A percentile compares a stretch with the other conserved stretches of the same genome.
Evolutionary conservation across 352 stramenopile genomes (phyloP).

Genomic region (Phytophthora cryptogea): DNA sequence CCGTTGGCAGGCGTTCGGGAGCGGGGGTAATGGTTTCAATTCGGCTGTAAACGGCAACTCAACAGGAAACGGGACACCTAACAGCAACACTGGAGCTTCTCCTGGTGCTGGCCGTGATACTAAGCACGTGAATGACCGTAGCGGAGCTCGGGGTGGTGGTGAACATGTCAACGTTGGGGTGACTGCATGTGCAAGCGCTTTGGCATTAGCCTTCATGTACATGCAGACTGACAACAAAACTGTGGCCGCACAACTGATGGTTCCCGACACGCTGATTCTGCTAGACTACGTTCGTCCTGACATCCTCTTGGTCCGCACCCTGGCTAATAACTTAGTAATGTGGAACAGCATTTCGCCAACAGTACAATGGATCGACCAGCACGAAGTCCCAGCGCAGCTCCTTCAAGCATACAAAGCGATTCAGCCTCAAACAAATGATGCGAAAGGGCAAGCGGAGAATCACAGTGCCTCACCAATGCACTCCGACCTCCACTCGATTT

Average conservation of each 20-base stretch:
- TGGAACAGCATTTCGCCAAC: constrained; percentile 94
- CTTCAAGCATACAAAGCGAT: constrained; percentile 50
- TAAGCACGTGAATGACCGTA: constrained; percentile 50
- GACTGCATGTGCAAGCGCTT: constrained; percentile 91
- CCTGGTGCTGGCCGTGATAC: constrained; percentile 58
- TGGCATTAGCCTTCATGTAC: constrained; percentile 97
- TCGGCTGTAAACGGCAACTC: constrained; percentile 21
- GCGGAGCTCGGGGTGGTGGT: constrained; percentile 32
- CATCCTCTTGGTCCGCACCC: constrained; percentile 93
- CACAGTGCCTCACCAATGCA: constrained; percentile 30
- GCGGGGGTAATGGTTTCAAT: constrained; percentile 23
- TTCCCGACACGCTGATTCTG: constrained; percentile 95
- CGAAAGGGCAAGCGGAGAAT: constrained; percentile 5
- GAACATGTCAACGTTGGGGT: constrained; percentile 96
- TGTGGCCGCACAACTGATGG: constrained; percentile 80
- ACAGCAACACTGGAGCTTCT: constrained; percentile 30
- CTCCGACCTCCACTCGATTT: constrained; percentile 89
- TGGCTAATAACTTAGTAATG: constrained; percentile 94
- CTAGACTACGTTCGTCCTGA: constrained; percentile 97
- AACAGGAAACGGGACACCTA: constrained; percentile 17
- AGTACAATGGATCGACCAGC: constrained; percentile 88
- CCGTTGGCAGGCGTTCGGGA: constrained; percentile 63
- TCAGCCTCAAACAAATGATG: constrained; percentile 7
- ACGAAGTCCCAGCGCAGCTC: constrained; percentile 65
- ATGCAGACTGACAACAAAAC: constrained; percentile 92